Percentiles rank a stretch among this genome's conserved stretches.
phyloP scores from a whole-genome alignment of 768 basidiomycete genomes.

The Xerocomellus chrysenteron region DNA sequence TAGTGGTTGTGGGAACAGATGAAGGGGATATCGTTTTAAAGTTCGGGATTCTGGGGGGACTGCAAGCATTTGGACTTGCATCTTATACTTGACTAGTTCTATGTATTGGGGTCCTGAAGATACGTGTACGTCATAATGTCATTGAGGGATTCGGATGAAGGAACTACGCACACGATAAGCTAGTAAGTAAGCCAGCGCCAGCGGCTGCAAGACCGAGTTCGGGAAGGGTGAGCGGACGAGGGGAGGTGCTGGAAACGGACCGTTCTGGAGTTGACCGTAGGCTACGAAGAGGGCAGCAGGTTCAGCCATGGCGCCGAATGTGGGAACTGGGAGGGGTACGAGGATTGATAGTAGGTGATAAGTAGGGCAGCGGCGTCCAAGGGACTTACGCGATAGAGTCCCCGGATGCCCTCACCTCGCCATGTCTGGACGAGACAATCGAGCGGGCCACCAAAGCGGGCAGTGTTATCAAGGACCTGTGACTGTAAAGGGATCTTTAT shows the following conservation, averaged over 20 bases:
- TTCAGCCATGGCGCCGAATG: slow-evolving; percentile 86
- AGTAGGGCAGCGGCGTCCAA: not conserved
- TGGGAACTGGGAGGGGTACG: slow-evolving; percentile 64
- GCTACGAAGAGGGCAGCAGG: slow-evolving; percentile 82
- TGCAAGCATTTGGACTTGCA: slow-evolving; percentile 86
- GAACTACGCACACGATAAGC: slow-evolving; percentile 66
- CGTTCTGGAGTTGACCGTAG: slow-evolving; percentile 68
- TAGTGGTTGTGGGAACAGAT: slow-evolving; percentile 10
- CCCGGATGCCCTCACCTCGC: slow-evolving; percentile 53
- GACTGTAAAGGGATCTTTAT: slow-evolving; percentile 88
- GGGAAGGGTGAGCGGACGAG: slow-evolving; percentile 46
- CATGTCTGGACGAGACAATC: slow-evolving; percentile 64
- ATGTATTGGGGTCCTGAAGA: slow-evolving; percentile 70
- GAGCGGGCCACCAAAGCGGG: slow-evolving; percentile 55
- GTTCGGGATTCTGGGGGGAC: slow-evolving; percentile 9
- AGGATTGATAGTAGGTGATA: slow-evolving; percentile 1
- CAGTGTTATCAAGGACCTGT: slow-evolving; percentile 70
- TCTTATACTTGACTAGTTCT: slow-evolving; percentile 90
- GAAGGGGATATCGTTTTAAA: slow-evolving; percentile 15
- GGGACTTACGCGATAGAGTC: slow-evolving; percentile 50
- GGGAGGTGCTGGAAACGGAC: slow-evolving; percentile 29
- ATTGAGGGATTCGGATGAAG: not conserved
- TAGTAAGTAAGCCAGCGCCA: slow-evolving; percentile 75
- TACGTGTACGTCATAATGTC: not conserved
- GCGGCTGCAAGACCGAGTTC: slow-evolving; percentile 77